Evolutionary conservation across 1,284 basidiomycete genomes (phyloP), one percentile per base, ranked within the genome.

Genomic region (Hortiboletus rubellus): DNA sequence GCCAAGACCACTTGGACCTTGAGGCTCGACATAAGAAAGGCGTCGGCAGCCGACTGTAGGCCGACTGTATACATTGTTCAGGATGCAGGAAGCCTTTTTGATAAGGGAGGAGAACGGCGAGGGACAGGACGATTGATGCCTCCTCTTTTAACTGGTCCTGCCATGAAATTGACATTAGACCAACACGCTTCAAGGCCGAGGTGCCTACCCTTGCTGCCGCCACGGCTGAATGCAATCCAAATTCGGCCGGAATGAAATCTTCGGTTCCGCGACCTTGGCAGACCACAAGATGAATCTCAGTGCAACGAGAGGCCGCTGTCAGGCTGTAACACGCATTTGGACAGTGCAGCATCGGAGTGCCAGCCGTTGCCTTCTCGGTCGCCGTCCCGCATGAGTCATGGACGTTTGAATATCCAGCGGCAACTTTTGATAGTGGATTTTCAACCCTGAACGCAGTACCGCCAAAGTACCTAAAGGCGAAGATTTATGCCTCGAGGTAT

Each of bases 11-110:
- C 77, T 64, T 82, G 81, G 55, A 77, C 74, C 51, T 80, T 75
- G 60, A 83, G 75, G 49, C 79, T 77, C 66, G 83, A 79, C 67
- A 84, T 76, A 63, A 83, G 76, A 69, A 87, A 81, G 40, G 82
- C 80, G 55, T 77, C 76, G 59, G 82, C 76, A 60, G 84, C 82
- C 64, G 82, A 76, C 60, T 83, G 78, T 45, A 89, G 71, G 62
- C 86, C 86, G 60, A 86, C 74, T 57, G 79, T 76, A 67, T 84
- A 83, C 73, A 77, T 78, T 57, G 60, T 55, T 60, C 33, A 46
- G 53, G 53, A 52, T 61, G 54, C 17, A 47, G 53, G 55, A 60
- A 50, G 59, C 49, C 47, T 61, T 59, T 60, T 63, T 54, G 61
- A 71, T 69, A 67, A 69, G 54, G 44, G 52, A 46, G 52, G 60